Evolutionary conservation across 2,329 filamentous ascomycete genomes (phyloP).

Genomic region (Hypoxylon sp.): DNA sequence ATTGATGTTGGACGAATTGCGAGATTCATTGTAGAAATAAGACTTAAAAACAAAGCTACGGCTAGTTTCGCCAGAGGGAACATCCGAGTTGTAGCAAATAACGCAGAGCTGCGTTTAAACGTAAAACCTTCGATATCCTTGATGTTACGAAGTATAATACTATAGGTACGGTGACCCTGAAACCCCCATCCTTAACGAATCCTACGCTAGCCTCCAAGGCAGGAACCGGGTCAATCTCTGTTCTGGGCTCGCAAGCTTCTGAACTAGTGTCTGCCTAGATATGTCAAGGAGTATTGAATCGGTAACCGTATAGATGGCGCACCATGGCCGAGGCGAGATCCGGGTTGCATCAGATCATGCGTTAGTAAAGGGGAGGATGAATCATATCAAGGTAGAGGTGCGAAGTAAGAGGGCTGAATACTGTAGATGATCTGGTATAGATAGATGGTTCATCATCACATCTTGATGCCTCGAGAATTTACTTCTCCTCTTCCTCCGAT

Average conservation of each 20-base stretch:
- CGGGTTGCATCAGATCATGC: conserved; percentile 9
- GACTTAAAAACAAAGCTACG: background rate
- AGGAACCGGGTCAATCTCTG: background rate
- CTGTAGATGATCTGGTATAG: conserved; percentile 5
- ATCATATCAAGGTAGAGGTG: background rate
- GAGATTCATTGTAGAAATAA: background rate
- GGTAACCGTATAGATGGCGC: background rate
- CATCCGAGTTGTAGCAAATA: background rate
- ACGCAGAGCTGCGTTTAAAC: background rate
- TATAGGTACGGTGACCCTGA: background rate
- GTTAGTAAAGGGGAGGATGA: conserved; percentile 5
- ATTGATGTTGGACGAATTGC: background rate
- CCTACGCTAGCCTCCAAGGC: background rate
- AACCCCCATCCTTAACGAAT: background rate
- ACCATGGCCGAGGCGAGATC: conserved; percentile 4
- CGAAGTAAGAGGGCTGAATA: background rate
- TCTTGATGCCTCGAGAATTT: conserved; percentile 69
- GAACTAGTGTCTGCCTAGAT: background rate
- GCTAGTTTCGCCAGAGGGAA: background rate
- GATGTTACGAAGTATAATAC: background rate
- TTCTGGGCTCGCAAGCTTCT: background rate
- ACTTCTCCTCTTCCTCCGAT: conserved; percentile 76
- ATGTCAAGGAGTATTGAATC: conserved; percentile 1
- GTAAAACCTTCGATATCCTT: background rate
- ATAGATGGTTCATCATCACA: conserved; percentile 48